Base-by-base conservation (phyloP, 2,329 filamentous ascomycete species). In the Cercospora sp. region DNA sequence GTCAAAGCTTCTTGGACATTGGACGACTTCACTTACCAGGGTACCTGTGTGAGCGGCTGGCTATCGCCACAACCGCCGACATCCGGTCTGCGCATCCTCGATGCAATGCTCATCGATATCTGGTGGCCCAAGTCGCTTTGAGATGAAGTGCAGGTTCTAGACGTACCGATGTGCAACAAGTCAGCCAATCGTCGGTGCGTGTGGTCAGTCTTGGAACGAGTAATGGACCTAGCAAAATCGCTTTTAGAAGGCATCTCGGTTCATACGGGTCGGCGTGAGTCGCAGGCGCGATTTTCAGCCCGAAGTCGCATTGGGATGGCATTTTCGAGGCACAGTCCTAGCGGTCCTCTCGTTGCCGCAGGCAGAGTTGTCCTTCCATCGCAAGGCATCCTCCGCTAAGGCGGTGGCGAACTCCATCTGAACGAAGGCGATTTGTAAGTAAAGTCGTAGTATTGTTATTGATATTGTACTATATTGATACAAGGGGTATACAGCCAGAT, bases 401-500 rank as follows among this genome's bases (percentile, higher is more conserved):
- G 10, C 24, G 21, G 3, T 16, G 5, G 13, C 49, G 24, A 3
- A 30, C 12, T 30, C 7, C 24, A 9, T 55, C 7, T 16, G 49
- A n/a, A 30, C 2, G 49, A 10, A 55, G 49, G 16, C 21, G 49
- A 13, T 9, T 28, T 8, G 10, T 16, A 55, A 28, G 24, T 26
- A 53, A 13, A 16, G 1, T 55, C 49, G 49, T 55, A 8, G 49
- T 26, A 55, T 55, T 55, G 24, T 8, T 55, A 13, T 43, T 43
- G 24, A 55, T 28, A 10, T 16, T 55, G 24, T 28, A 28, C 24
- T 55, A 55, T 55, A 55, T 26, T 30, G 49, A 55, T 55, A 55
- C 49, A 55, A 55, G 49, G 49, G 49, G 49, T 55, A 55, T 55
- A 55, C 49, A 28, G 24, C 49, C 30, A 55, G 49, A 55, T 55